Evolutionary conservation across 345 rosid species (phyloP), one percentile per base, ranked within the genome.

Genomic region (Eutrema japonicum): DNA sequence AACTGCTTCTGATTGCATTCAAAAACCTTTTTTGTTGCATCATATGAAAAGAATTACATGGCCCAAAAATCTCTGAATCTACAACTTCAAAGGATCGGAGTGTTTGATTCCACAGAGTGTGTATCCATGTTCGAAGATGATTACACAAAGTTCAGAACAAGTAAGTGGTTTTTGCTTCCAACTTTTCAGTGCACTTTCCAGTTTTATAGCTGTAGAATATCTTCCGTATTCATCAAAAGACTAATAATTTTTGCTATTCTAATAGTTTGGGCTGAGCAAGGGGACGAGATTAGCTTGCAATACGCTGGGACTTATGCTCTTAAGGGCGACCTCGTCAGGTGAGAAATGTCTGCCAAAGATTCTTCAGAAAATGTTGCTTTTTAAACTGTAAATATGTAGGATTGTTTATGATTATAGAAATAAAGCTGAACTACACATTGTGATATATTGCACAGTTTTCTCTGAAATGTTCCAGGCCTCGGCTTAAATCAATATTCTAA

Each of bases 191-290:
- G 47, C 59, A 65, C 59, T 26, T 18, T 43, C 70, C 29, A 53
- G 50, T 18, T 52, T 3, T 30, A 26, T 29, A 63, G 62, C 50
- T 50, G 22, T 8, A 65, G 26, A 29, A 14, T 49, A 5, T 43
- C 38, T 26, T 66, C 40, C 35, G 38, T 35, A 40, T 59, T 43
- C 35, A 41, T 71, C 64, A 57, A 60, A 56, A 66, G 30, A 62
- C 13, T 54, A 70, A 51, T 35, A 33, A 47, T 32, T 62, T 33
- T 54, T 65, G 41, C 11, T 58, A 64, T 8, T 61, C 53, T 80
- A 18, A 50, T 64, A 95, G 99, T 91, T 81, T 95, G 99, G 99
- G 97, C 99, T 18, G 93, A 91, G 87, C 97, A 95, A 79, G 97
- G 99, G 62, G 99, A 95, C 54, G 99, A 91, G 76, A 70, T 95